Percentiles rank a stretch among this genome's conserved stretches.
phyloP scores from a whole-genome alignment of 305 asterid genomes.

The Solanum chacoense region DNA sequence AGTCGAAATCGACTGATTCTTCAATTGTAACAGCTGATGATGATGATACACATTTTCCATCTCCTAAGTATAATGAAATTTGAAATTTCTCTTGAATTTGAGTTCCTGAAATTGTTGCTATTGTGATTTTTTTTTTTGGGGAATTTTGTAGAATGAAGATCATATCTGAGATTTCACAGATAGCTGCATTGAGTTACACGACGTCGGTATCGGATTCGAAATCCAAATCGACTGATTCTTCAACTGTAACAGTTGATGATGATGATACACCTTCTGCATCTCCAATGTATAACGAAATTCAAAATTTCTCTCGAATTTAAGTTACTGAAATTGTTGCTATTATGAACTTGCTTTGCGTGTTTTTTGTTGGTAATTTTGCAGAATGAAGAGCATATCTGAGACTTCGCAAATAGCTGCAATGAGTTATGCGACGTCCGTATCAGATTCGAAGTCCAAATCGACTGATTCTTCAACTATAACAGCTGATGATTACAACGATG shows the following conservation, averaged over 20 bases:
- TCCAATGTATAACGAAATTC: not conserved
- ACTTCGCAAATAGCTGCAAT: not conserved
- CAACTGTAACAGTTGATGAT: conserved; percentile 19
- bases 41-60: not conserved
- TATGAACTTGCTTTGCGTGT: not conserved
- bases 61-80: not conserved
- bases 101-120: not conserved
- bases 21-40: conserved; percentile 20
- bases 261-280: conserved; percentile 1
- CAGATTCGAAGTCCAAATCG: conserved; percentile 16
- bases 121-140: not conserved
- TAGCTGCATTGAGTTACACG: not conserved
- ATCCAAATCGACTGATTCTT: conserved; percentile 27
- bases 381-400: conserved; percentile 23
- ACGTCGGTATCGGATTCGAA: not conserved
- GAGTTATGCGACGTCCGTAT: not conserved
- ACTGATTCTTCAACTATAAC: conserved; percentile 28
- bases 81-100: not conserved
- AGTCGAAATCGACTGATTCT: conserved; percentile 25
- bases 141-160: not conserved
- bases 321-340: not conserved
- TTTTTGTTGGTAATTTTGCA: not conserved
- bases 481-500: conserved; percentile 15
- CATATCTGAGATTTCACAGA: conserved; percentile 17
- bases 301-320: not conserved